Base-by-base conservation (phyloP, 2,329 filamentous ascomycete species). In the Drechslera avenae region DNA sequence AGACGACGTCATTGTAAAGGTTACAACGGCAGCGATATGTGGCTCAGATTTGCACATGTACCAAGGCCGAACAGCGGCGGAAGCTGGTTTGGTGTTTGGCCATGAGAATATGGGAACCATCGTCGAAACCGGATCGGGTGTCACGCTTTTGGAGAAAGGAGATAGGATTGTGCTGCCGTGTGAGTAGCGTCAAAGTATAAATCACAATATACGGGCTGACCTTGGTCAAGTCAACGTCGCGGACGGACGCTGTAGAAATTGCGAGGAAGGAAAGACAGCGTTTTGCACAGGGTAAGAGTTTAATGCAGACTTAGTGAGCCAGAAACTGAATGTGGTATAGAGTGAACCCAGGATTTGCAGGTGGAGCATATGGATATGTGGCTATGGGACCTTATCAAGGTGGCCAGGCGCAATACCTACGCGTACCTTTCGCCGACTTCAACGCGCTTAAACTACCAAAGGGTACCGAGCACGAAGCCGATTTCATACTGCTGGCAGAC, bases 381-480 rank as follows among this genome's bases (percentile, higher is more conserved):
- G 76, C 80, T 9, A 83, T 84, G 82, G 83, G 83, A 1, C 76
- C 76, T 1, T 81, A 80, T 52, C 76, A 79, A 46, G 80, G 79
- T 49, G 81, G 82, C 12, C 83, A 86, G 64, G 86, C 85, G 2
- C 83, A 88, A 64, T 88, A 84, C 50, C 72, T 88, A 14, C 78
- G 84, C 3, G 81, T 88, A 1, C 86, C 86, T 0, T 87, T 83
- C 50, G 86, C 85, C 1, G 86, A 88, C 63, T 87, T 87, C 73
- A 88, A 88, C 52, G 82, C 82, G 5, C 69, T 88, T 26, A 81
- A 81, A 45, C 72, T 89, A 1, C 85, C 86, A 1, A 73, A 79
- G 5, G 85, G 84, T 0, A 84, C 75, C 13, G 83, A 86, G 54
- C 75, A 85, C 39, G 85, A 88, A 63, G 76, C 80, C 0, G 85